These are phyloP conservation scores for Acorus calamus DNA, from an alignment of 106 monocot genomes.

Conservation along the genomic window DNA sequence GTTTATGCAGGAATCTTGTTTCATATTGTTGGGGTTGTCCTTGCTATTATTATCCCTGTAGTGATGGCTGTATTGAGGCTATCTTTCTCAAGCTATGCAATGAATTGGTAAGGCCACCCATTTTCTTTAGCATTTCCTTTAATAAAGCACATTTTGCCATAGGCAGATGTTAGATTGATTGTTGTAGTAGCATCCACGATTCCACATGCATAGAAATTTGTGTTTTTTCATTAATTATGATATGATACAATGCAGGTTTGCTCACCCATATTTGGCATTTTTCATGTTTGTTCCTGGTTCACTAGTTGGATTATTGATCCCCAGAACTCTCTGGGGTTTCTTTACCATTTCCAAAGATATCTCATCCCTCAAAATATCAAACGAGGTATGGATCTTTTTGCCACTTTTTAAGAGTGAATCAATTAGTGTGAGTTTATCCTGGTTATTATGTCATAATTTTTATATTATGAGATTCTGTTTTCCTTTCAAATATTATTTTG, in stretches of 20 bases:
- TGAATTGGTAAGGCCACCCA: slow-evolving; percentile 61
- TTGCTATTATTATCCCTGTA: slow-evolving; percentile 64
- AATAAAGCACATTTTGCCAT: not conserved
- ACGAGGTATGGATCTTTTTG: slow-evolving; percentile 26
- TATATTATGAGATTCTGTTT: too few species aligned
- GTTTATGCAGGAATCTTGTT: slow-evolving; percentile 55
- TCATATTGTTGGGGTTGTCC: slow-evolving; percentile 48
- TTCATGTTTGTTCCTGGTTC: slow-evolving; percentile 88
- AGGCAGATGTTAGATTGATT: too few species aligned
- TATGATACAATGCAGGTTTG: slow-evolving; percentile 68
- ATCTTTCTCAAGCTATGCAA: slow-evolving; percentile 70
- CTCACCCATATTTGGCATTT: slow-evolving; percentile 85
- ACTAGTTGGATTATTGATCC: slow-evolving; percentile 69
- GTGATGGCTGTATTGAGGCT: slow-evolving; percentile 64
- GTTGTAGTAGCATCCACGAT: too few species aligned
- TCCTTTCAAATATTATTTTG: too few species aligned
- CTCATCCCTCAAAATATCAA: slow-evolving; percentile 13
- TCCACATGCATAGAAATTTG: too few species aligned
- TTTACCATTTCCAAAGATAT: slow-evolving; percentile 32
- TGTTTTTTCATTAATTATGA: not conserved
- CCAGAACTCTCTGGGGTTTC: slow-evolving; percentile 55
- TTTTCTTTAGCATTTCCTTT: not conserved
- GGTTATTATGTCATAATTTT: too few species aligned
- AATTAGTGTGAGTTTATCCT: too few species aligned
- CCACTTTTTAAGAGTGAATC: not conserved